Base-by-base conservation (phyloP, 306 rosid species). In the Vigna mungo region DNA sequence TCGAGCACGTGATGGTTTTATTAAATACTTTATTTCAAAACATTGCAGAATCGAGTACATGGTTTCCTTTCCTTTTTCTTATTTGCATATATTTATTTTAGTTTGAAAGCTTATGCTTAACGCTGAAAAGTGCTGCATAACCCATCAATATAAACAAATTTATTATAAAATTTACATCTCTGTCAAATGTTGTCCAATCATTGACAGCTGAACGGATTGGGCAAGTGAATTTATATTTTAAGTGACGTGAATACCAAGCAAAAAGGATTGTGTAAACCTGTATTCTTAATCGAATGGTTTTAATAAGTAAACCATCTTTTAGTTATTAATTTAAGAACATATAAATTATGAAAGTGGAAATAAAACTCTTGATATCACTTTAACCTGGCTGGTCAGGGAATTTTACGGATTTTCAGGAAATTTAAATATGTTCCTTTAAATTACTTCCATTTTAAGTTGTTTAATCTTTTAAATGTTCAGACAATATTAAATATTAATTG, bases 1-100 rank as follows among this genome's bases (percentile, higher is more conserved):
- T 71, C 27, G 49, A 69, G 21, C 63, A 25, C 59, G n/a, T n/a
- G n/a, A 49, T 70, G 60, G 43, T 71, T 56, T 82, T 44, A 39
- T 60, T 18, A 47, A 9, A 52, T 74, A 32, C 47, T 21, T 16
- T 7, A 36, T 59, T 73, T 71, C 48, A 23, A 32, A 66, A 78
- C 67, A 43, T 74, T 23, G 41, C 67, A 52, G 30, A 53, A 11
- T 60, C 25, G 25, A 41, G 13, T 41, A 53, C 58, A 12, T 37
- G 25, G 56, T 39, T 41, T 25, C 58, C 21, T 36, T 47, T 21
- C 21, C 12, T 30, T 71, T 8, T 18, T 20, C 10, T 37, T 21
- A 41, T 46, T 11, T 78, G 18, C 12, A 34, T 69, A 34, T 68
- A 36, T 36, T 36, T 9, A 20, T 58, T 18, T 16, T 23, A 18